Evolutionary conservation across 257 asterid species (phyloP), one percentile per base, ranked within the genome.

Genomic region (Agastache rugosa): DNA sequence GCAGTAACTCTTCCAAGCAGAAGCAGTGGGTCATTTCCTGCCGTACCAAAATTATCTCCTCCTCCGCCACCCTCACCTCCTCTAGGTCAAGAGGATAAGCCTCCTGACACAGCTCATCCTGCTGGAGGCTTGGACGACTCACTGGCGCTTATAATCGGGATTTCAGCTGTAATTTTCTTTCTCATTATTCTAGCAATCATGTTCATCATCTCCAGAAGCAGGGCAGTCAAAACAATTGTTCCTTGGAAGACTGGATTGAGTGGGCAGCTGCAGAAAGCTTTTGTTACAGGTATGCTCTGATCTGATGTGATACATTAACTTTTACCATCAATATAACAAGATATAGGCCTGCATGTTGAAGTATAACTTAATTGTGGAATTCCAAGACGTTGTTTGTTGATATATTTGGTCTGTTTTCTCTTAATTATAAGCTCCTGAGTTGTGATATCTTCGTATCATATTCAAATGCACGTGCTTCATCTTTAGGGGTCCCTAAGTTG

Each of bases 191-290:
- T 60, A 29, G 78, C 68, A 39, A 78, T 82, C 61, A 4, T 91
- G 63, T 48, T 93, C 25, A 45, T 87, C 58, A 60, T 79, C 50
- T 84, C 78, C 76, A 87, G 86, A 87, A 85, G 93, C 79, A 81
- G 80, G 82, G 91, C 93, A 55, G 96, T 87, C 29, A 82, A 63
- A 72, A 79, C 86, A 7, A 89, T 95, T 10, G 81, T 87, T 56
- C 96, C 99, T 76, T 92, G 98, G 99, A 95, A 84, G 83, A 83
- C 87, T 68, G 98, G 97, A 73, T 76, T 95, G 83, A 95, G 96
- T 73, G 97, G 96, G 48, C 98, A 95, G 84, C 81, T 93, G 86
- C 97, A 88, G 77, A 95, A 89, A 78, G 98, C 99, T 31, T 88
- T 95, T 77, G 85, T 93, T 60, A 93, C 90, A 74, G 99, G 99